These are phyloP conservation scores for Luzula sylvatica DNA, from an alignment of 176 grass and related monocot genomes.

Conservation along the genomic window DNA sequence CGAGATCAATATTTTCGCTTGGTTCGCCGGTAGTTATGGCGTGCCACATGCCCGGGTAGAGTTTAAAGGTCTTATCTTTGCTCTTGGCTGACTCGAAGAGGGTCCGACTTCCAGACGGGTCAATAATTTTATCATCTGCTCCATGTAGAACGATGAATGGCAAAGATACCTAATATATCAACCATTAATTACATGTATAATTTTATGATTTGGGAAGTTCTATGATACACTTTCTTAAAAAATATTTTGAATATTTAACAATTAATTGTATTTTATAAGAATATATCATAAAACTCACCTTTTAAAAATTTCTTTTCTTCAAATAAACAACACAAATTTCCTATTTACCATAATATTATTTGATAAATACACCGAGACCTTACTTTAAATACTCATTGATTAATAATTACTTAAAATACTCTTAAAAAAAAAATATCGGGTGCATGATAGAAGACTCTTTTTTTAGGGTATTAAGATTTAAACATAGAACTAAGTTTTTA, in stretches of 20 bases:
- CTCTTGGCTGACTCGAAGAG: constrained; percentile 11
- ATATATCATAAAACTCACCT: background rate
- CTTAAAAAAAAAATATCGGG: background rate
- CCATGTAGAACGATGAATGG: constrained; percentile 23
- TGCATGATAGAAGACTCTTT: background rate
- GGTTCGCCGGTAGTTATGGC: constrained; percentile 9
- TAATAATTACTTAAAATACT: too few relatives aligned
- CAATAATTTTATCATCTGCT: constrained; percentile 14
- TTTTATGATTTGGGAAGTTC: background rate
- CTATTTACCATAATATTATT: too few relatives aligned
- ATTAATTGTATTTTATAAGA: background rate
- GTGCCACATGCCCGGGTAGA: constrained; percentile 21
- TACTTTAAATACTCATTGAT: background rate
- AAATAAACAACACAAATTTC: background rate
- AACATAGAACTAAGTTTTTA: background rate
- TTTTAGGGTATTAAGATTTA: background rate
- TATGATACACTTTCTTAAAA: background rate
- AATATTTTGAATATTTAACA: background rate
- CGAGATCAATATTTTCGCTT: background rate
- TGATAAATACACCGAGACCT: too few relatives aligned
- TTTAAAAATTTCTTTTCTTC: background rate
- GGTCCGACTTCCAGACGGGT: constrained; percentile 10
- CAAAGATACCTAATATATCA: constrained; percentile 7
- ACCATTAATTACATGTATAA: background rate
- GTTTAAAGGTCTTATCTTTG: constrained; percentile 21